A percentile compares a stretch with the other conserved stretches of the same genome.
Evolutionary conservation across 1,139 yeast species (phyloP).

Genomic region (Saccharomyces hybrid): DNA sequence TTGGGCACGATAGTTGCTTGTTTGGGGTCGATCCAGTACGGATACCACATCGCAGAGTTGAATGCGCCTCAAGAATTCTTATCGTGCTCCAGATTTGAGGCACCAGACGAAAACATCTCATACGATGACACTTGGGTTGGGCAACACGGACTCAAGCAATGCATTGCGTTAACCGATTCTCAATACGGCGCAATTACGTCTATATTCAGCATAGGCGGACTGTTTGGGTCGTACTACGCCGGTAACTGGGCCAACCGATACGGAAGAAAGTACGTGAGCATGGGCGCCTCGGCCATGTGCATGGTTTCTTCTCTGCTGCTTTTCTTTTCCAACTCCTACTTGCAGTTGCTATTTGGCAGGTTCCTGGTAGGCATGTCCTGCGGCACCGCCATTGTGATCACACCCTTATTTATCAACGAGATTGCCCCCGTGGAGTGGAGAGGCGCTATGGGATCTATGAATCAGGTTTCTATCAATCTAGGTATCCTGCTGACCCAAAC

Average conservation of each 20-base stretch:
- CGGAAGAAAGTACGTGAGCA: constrained; percentile 58
- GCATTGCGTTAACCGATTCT: constrained; percentile 56
- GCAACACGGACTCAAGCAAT: constrained; percentile 32
- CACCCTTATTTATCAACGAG: constrained; percentile 76
- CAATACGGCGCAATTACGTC: constrained; percentile 80
- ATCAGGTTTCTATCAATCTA: constrained; percentile 74
- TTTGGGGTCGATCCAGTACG: constrained; percentile 75
- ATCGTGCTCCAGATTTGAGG: constrained; percentile 37
- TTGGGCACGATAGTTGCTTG: constrained; percentile 43
- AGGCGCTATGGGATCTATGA: constrained; percentile 81
- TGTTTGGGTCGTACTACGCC: constrained; percentile 66
- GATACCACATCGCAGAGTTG: constrained; percentile 82
- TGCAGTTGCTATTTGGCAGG: constrained; percentile 55
- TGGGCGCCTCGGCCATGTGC: constrained; percentile 50
- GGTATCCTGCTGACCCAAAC: constrained; percentile 79
- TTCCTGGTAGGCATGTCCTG: constrained; percentile 78
- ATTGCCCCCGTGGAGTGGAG: constrained; percentile 60
- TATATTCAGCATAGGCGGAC: constrained; percentile 79
- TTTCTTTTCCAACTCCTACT: constrained; percentile 43
- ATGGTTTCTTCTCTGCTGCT: constrained; percentile 63
- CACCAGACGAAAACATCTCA: constrained; percentile 14
- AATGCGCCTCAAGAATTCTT: constrained; percentile 72
- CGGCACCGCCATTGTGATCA: constrained; percentile 78
- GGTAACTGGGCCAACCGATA: constrained; percentile 59
- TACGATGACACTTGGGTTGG: constrained; percentile 29